Base-by-base conservation (phyloP, 225 moss, liverwort and hornwort species). In the Pseudoscleropodium purum region DNA sequence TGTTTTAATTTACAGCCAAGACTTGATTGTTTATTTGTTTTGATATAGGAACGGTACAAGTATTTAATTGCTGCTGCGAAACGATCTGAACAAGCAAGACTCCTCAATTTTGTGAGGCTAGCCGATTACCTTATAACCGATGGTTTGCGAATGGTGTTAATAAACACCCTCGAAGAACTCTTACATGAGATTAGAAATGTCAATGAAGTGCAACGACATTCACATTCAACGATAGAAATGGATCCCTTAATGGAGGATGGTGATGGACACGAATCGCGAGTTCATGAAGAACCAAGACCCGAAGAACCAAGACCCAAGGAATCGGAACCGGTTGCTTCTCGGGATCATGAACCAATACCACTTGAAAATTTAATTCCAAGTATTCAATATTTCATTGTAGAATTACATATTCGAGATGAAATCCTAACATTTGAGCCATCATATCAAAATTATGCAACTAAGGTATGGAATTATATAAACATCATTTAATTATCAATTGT, bases 41-140 rank as follows among this genome's bases (percentile, higher is more conserved):
- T 21, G 43, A 79, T 56, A 17, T 36, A 98, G 95, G 96, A 97
- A 56, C 94, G 90, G 8, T 96, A 95, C 31, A 95, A 79, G 6
- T 96, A 96, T 81, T 90, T 99, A 19, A 96, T 97, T 69, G 96
- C 91, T 30, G 97, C 96, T 37, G 94, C 97, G 0, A 99, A 97
- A 85, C 91, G 95, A 84, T 93, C 90, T 0, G 93, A 99, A 85
- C 98, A 99, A 90, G 88, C 90, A 57, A 92, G 96, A 36, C 92
- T 99, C 4, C 81, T 96, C 9, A 94, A 90, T 88, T 97, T 96
- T 91, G 95, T 99, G 3, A 94, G 96, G 82, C 82, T 99, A 6
- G 90, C 91, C 0, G 98, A 99, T 94, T 99, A 99, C 74, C 90
- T 99, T 8, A 86, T 99, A 14, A 88, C 87, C 2, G 94, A 96